A percentile compares a stretch with the other conserved stretches of the same genome.
These are phyloP conservation scores for Penicillium verrucosum DNA, from an alignment of 2,329 filamentous ascomycete species.

Conservation along the genomic window DNA sequence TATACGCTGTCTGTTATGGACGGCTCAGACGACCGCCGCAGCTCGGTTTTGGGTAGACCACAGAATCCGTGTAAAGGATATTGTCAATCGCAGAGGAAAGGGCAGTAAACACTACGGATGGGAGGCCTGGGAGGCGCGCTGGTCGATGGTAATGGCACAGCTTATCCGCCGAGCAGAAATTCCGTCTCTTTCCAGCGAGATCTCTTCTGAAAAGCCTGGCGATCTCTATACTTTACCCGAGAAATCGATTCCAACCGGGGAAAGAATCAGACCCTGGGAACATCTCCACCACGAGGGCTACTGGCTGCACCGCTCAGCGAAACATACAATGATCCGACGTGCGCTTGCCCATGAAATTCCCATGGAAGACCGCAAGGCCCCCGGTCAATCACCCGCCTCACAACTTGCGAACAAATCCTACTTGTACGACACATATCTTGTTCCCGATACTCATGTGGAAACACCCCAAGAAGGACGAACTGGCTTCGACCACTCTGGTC, in stretches of 20 bases:
- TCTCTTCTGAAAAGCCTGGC: conserved; percentile 21
- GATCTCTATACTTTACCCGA: conserved; percentile 45
- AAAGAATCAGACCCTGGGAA: conserved; percentile 57
- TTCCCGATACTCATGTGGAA: conserved; percentile 57
- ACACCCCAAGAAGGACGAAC: conserved; percentile 42
- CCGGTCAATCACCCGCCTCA: conserved; percentile 55
- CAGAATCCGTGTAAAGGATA: conserved; percentile 67
- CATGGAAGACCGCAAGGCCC: conserved; percentile 56
- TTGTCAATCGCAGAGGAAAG: conserved; percentile 78
- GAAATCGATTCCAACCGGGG: conserved; percentile 48
- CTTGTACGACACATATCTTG: conserved; percentile 60
- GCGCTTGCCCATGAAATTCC: conserved; percentile 54
- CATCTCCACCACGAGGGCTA: conserved; percentile 61
- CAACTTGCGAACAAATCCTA: conserved; percentile 53
- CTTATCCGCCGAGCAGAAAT: conserved; percentile 54
- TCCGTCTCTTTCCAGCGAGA: conserved; percentile 40
- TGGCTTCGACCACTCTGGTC: conserved; percentile 51
- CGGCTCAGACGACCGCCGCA: conserved; percentile 72
- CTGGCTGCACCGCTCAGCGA: conserved; percentile 56
- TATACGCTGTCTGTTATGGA: conserved; percentile 78
- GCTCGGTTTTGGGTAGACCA: conserved; percentile 78
- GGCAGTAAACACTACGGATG: conserved; percentile 88
- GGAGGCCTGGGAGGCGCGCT: conserved; percentile 86
- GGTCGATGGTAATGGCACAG: conserved; percentile 61
- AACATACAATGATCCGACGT: conserved; percentile 51